phyloP scores from a whole-genome alignment of 106 monocot species.

The Dendrobium nobile region DNA sequence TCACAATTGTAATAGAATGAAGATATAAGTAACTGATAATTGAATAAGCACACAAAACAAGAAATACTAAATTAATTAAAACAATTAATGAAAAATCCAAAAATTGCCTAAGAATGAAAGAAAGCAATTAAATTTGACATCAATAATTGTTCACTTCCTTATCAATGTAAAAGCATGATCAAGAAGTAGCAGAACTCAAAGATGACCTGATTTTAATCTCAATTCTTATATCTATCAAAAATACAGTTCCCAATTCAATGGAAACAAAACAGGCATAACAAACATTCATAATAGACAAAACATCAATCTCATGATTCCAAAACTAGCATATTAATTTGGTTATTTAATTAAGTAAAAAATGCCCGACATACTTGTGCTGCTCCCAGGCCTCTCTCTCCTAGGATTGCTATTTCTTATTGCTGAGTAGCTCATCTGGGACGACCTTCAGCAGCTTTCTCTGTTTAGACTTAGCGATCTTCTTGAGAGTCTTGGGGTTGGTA shows the following conservation, averaged over 20 bases:
- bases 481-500: conserved; percentile 80
- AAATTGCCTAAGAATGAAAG: not conserved
- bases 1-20: not conserved
- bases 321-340: not conserved
- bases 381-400: not conserved
- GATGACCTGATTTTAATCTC: not conserved
- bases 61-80: not conserved
- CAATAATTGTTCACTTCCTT: not conserved
- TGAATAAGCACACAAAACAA: not conserved
- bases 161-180: not conserved
- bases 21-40: not conserved
- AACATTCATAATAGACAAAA: not conserved
- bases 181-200: not conserved
- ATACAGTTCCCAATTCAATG: not conserved
- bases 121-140: not conserved
- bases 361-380: not conserved
- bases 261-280: not conserved
- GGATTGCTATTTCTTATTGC: not conserved
- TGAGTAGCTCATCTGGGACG: conserved; percentile 64
- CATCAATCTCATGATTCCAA: not conserved
- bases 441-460: conserved; percentile 78
- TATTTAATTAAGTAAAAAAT: not conserved
- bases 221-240: not conserved
- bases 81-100: not conserved
- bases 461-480: conserved; percentile 97